Evolutionary conservation across 768 basidiomycete genomes (phyloP), one percentile per base, ranked within the genome.

Genomic region (Chalciporus sphaerocephalus): DNA sequence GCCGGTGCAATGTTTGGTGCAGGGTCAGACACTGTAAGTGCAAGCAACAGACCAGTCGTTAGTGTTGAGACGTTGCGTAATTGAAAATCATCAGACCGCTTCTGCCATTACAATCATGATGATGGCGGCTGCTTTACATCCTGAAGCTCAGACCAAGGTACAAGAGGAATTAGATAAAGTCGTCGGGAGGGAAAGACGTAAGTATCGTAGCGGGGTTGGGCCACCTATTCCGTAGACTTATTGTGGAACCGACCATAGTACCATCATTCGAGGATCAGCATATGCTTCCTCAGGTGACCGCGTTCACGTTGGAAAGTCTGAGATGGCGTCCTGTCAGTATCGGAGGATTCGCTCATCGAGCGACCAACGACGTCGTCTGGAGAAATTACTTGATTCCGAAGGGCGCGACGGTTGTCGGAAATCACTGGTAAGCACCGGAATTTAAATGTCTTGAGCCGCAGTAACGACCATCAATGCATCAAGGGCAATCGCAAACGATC

Each of bases 311-410:
- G 15, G 73, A 74, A 50, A 47, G 54, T 1, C 48, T 61, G 42
- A 51, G 72, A 21, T 71, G 71, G 71, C 52, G 71, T n/a, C 68
- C 69, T 6, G 61, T 69, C 10, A 60, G 38, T 7, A 36, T 62
- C 4, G 55, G 57, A 48, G 82, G 83, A 1, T 78, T 84, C 42
- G 70, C 78, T 0, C 83, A 87, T 49, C 73, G 75, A 38, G 74
- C 82, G 0, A 85, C 78, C 1, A 74, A 73, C 38, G 82, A 85
- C 41, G 70, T 87, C 12, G 28, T 66, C 4, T 63, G 63, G 44
- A 58, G 56, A 1, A 52, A 60, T 17, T 74, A 70, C 42, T 41
- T 67, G 33, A 73, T 75, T 30, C 74, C 74, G 3, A 60, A 57
- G 6, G 72, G 71, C 3, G 63, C 70, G 0, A 66, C 55, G 3